Evolutionary conservation across 371 early-diverging fungal species (phyloP).

Genomic region (Mucor velutinosus): DNA sequence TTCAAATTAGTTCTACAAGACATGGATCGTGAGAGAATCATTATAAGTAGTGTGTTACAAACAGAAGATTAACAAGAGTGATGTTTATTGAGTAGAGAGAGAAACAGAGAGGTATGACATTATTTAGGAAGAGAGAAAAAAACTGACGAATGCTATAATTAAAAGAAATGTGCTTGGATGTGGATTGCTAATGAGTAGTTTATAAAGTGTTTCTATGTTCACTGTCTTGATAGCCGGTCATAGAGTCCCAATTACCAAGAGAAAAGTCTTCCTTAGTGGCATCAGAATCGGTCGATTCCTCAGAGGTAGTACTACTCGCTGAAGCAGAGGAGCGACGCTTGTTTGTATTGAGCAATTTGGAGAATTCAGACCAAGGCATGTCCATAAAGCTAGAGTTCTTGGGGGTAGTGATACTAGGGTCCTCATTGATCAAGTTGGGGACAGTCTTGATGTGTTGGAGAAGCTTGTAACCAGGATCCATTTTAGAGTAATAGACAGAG

Average conservation of each 20-base stretch:
- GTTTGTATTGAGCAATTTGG: conserved; percentile 23
- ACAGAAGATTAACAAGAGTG: neutral
- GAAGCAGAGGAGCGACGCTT: conserved; percentile 5
- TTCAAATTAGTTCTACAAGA: conserved; percentile 2
- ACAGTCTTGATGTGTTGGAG: conserved; percentile 47
- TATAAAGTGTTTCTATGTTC: conserved; percentile 23
- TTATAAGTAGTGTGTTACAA: neutral
- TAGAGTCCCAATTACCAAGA: conserved; percentile 50
- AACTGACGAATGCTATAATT: neutral
- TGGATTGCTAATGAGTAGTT: neutral
- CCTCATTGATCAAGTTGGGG: conserved; percentile 47
- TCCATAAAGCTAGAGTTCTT: conserved; percentile 42
- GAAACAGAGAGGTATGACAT: neutral
- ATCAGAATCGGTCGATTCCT: neutral
- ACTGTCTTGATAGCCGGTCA: conserved; percentile 48
- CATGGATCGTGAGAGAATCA: conserved; percentile 9
- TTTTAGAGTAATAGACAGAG: conserved; percentile 17
- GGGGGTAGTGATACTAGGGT: conserved; percentile 45
- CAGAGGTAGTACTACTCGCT: conserved; percentile 14
- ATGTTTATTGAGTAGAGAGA: neutral
- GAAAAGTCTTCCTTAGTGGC: conserved; percentile 13
- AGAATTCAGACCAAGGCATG: conserved; percentile 45
- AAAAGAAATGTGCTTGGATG: neutral
- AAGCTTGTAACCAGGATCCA: conserved; percentile 51
- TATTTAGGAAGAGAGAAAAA: neutral